Conservation (phyloP, 1,284 basidiomycete genomes). For the Uromyces viciae-fabae region DNA sequence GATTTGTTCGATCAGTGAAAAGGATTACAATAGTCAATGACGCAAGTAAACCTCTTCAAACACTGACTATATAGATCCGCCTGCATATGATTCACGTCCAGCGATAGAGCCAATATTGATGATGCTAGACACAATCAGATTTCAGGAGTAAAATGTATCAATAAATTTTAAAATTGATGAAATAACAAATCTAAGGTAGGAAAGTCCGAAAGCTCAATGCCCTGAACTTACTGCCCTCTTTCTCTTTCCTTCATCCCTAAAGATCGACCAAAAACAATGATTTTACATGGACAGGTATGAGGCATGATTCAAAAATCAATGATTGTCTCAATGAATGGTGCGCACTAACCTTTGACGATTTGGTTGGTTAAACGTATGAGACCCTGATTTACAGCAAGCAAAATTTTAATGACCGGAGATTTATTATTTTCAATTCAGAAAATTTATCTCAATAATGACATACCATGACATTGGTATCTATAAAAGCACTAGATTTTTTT, state of each 20-base stretch:
- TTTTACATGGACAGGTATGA: not conserved
- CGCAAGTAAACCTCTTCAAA: not conserved
- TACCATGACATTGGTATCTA: constrained; percentile 41
- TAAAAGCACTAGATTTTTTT: not conserved
- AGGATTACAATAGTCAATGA: not conserved
- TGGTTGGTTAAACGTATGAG: constrained; percentile 37
- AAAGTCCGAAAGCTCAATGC: not conserved
- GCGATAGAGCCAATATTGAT: constrained; percentile 95
- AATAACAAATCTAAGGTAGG: too few species aligned
- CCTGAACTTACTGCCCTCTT: constrained; percentile 64
- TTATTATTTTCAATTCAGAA: not conserved
- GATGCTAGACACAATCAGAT: constrained; percentile 56
- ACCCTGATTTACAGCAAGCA: constrained; percentile 16
- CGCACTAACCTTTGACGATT: constrained; percentile 34
- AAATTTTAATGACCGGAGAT: not conserved
- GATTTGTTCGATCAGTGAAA: constrained; percentile 57
- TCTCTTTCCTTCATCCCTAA: constrained; percentile 82
- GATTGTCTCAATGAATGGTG: not conserved
- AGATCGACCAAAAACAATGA: not conserved
- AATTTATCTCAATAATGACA: not conserved
- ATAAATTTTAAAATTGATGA: too few species aligned
- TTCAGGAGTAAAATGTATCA: too few species aligned
- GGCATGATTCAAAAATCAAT: constrained; percentile 5
- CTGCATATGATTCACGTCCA: constrained; percentile 83
- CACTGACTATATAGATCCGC: constrained; percentile 64